Conservation (phyloP, 2,329 filamentous ascomycete genomes). For the Amylocarpus encephaloides region DNA sequence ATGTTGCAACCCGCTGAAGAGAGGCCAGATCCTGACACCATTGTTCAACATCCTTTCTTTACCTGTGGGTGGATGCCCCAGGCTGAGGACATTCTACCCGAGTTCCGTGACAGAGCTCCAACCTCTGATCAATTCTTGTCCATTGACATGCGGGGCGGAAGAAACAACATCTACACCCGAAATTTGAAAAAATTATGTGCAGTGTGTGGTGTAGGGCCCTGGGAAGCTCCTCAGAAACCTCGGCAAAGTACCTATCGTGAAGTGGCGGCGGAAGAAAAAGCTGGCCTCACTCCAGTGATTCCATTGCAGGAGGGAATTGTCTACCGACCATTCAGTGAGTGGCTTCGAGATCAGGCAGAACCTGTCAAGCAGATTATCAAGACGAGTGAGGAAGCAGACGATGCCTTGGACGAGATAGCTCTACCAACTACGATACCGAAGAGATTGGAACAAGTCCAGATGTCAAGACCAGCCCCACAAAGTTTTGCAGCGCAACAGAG, state of each 20-base stretch:
- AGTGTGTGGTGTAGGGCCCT: conserved; percentile 54
- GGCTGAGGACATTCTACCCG: conserved; percentile 50
- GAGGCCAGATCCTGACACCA: conserved; percentile 68
- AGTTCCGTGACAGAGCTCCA: conserved; percentile 51
- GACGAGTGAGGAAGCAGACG: conserved; percentile 11
- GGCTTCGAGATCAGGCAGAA: conserved; percentile 45
- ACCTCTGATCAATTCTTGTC: conserved; percentile 51
- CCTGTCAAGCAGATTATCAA: conserved; percentile 1
- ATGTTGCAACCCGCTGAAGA: conserved; percentile 70
- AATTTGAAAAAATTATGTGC: conserved; percentile 53
- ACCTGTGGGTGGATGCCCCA: conserved; percentile 66
- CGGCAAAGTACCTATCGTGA: conserved; percentile 53
- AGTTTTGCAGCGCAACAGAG: conserved; percentile 63
- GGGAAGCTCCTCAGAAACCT: conserved; percentile 40
- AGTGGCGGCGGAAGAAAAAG: conserved; percentile 62
- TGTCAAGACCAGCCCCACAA: conserved; percentile 47
- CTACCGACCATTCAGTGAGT: conserved; percentile 58
- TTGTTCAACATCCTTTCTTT: conserved; percentile 77
- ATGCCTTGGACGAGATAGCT: conserved; percentile 12
- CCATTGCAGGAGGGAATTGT: conserved; percentile 56
- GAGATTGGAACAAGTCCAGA: conserved; percentile 22
- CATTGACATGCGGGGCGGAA: conserved; percentile 39
- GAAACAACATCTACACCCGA: conserved; percentile 33
- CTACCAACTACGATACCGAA: background rate
- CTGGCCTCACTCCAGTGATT: conserved; percentile 56